Conservation (phyloP, 1,284 basidiomycete species). For the Ganoderma lucidum region DNA sequence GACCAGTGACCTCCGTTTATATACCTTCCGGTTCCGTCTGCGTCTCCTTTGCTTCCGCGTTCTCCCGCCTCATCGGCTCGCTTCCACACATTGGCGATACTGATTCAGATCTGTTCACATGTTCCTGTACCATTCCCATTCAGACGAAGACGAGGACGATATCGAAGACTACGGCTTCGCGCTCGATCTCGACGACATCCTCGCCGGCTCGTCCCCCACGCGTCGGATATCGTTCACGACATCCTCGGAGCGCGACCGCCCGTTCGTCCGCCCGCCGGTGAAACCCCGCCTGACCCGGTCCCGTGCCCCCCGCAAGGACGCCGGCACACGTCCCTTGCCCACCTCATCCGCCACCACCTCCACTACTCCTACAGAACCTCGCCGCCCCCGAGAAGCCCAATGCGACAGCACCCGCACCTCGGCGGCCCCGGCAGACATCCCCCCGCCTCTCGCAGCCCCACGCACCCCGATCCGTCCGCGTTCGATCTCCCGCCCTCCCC, state of each 20-base stretch:
- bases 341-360: neutral
- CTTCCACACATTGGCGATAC: constrained; percentile 15
- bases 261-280: constrained; percentile 31
- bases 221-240: constrained; percentile 44
- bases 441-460: constrained; percentile 1
- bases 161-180: constrained; percentile 29
- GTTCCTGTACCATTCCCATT: constrained; percentile 14
- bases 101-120: constrained; percentile 18
- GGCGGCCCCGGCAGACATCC: constrained; percentile 16
- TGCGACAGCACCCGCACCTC: constrained; percentile 13
- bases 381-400: constrained; percentile 4
- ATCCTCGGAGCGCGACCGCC: constrained; percentile 40
- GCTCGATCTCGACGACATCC: constrained; percentile 22
- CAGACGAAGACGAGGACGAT: constrained; percentile 33
- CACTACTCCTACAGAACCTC: constrained; percentile 12
- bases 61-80: constrained; percentile 17
- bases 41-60: constrained; percentile 12
- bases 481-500: constrained; percentile 9
- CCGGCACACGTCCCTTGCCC: neutral
- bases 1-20: neutral
- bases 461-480: constrained; percentile 21
- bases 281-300: neutral
- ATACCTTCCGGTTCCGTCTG: constrained; percentile 1
- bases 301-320: too few relatives aligned
- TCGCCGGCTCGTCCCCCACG: constrained; percentile 31